phyloP scores from a whole-genome alignment of 164 flowering plant genomes.

The Chloranthus sessilifolius region DNA sequence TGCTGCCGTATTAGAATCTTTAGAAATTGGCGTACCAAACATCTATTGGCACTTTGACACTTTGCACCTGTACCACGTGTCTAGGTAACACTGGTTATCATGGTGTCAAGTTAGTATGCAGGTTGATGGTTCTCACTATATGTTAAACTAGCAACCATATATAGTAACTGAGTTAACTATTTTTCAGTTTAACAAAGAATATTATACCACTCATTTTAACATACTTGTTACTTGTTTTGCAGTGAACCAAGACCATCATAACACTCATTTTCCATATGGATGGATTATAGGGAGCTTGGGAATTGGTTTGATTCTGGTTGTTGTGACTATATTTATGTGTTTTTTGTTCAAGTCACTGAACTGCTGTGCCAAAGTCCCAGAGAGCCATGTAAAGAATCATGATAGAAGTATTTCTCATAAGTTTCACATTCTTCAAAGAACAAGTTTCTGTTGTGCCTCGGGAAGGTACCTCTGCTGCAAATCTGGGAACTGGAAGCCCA shows the following conservation, averaged over 20 bases:
- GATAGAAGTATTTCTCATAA: conserved; percentile 52
- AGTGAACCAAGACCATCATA: conserved; percentile 39
- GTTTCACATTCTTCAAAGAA: conserved; percentile 69
- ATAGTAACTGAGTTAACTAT: too few species aligned
- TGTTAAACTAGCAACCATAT: too few species aligned
- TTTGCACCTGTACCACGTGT: too few species aligned
- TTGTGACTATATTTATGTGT: conserved; percentile 35
- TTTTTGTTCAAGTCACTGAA: conserved; percentile 42
- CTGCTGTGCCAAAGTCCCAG: conserved; percentile 29
- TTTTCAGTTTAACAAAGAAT: too few species aligned
- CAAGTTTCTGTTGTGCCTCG: conserved; percentile 84
- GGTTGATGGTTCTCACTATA: too few species aligned
- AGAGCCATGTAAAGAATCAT: conserved; percentile 38
- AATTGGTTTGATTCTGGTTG: conserved; percentile 44
- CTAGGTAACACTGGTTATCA: too few species aligned
- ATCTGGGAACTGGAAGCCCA: conserved; percentile 45
- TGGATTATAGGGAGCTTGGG: conserved; percentile 79
- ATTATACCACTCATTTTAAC: too few species aligned
- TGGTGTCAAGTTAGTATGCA: too few species aligned
- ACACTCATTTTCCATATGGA: conserved; percentile 54
- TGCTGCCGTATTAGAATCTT: too few species aligned
- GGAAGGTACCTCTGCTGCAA: conserved; percentile 52
- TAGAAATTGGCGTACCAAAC: too few species aligned
- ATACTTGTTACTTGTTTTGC: conserved; percentile 28
- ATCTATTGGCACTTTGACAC: too few species aligned